Conservation (phyloP, 495 filamentous ascomycete genomes). For the Glutinoglossum americanum region DNA sequence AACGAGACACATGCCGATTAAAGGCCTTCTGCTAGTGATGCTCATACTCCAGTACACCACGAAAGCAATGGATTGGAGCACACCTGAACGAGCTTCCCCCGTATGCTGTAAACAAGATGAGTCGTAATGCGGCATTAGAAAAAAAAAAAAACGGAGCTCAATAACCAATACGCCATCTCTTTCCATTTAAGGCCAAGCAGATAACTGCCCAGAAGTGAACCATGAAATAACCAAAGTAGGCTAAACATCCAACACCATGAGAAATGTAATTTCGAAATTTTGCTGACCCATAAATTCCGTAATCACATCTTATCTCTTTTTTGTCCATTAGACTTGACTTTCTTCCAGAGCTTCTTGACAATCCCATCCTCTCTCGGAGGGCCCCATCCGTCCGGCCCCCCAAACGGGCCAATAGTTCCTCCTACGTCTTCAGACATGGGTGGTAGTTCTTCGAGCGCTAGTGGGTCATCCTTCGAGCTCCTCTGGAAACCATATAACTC, state of each 20-base stretch:
- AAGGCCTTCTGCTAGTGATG: neutral
- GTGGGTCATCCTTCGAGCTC: slow-evolving; percentile 2
- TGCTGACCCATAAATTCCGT: neutral
- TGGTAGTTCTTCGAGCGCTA: slow-evolving; percentile 3
- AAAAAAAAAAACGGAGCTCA: neutral
- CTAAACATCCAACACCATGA: neutral
- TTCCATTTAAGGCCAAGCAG: neutral
- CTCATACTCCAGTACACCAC: neutral
- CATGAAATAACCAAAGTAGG: neutral
- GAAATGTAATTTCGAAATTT: neutral
- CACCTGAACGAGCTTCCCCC: neutral
- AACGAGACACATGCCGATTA: neutral
- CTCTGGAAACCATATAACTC: slow-evolving; percentile 1
- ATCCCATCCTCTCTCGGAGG: neutral
- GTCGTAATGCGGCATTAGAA: neutral
- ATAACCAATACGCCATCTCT: neutral
- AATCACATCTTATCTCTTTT: neutral
- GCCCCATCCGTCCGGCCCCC: slow-evolving; percentile 2
- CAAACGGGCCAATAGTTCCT: slow-evolving; percentile 1
- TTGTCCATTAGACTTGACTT: neutral
- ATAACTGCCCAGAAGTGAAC: neutral
- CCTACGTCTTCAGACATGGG: slow-evolving; percentile 1
- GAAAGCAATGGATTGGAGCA: neutral
- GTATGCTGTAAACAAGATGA: neutral
- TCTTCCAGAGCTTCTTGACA: slow-evolving; percentile 2